phyloP scores from a whole-genome alignment of 2,329 filamentous ascomycete species.

The Fusarium subtropicale region DNA sequence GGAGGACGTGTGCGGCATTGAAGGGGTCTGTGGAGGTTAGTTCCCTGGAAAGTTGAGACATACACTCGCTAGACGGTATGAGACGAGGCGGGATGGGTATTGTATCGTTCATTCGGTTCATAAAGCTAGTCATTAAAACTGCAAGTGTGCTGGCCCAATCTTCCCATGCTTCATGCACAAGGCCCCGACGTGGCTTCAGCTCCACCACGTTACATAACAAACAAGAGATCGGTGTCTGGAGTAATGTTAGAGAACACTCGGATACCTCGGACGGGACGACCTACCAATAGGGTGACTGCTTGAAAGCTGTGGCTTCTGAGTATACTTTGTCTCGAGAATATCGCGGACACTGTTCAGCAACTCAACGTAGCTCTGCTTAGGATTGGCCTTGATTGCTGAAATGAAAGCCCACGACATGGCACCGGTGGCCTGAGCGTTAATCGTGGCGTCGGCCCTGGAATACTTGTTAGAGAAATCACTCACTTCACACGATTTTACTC shows the following conservation, averaged over 20 bases:
- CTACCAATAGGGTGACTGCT: slow-evolving; percentile 95
- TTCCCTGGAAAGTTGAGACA: neutral
- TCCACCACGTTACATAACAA: slow-evolving; percentile 67
- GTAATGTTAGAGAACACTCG: slow-evolving; percentile 19
- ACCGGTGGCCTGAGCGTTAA: slow-evolving; percentile 88
- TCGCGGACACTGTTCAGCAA: slow-evolving; percentile 95
- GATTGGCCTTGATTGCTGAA: slow-evolving; percentile 87
- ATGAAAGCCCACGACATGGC: slow-evolving; percentile 99
- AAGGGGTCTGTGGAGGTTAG: neutral
- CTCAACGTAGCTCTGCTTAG: slow-evolving; percentile 95
- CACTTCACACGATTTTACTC: slow-evolving; percentile 36
- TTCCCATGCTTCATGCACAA: slow-evolving; percentile 8
- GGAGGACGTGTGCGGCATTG: no score
- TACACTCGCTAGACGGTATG: neutral
- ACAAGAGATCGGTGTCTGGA: slow-evolving; percentile 73
- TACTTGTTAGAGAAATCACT: slow-evolving; percentile 35
- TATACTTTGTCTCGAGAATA: slow-evolving; percentile 85
- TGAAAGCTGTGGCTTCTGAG: slow-evolving; percentile 95
- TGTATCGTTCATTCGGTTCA: neutral
- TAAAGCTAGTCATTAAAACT: neutral
- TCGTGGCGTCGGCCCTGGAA: slow-evolving; percentile 85
- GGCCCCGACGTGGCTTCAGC: slow-evolving; percentile 64
- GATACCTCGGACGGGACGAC: slow-evolving; percentile 40
- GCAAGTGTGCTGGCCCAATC: neutral
- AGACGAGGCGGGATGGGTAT: neutral